Conservation (phyloP, 257 asterid genomes). For the Petunia secreta region DNA sequence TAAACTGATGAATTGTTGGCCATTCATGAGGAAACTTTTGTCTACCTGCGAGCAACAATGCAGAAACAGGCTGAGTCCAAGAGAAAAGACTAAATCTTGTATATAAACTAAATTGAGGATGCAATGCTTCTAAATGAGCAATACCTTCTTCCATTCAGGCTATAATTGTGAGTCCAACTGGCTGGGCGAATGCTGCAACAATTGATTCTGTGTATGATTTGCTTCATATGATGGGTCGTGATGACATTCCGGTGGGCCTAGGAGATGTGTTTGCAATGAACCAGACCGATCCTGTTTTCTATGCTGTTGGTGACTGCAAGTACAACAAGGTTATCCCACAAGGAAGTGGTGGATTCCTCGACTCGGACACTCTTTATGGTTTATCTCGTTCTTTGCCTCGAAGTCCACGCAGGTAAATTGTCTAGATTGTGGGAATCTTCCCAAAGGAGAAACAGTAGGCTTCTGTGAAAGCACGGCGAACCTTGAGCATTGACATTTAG, state of each 20-base stretch:
- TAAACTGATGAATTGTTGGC: background rate
- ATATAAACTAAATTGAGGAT: background rate
- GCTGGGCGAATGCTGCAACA: conserved; percentile 94
- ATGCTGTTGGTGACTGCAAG: conserved; percentile 76
- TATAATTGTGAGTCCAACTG: conserved; percentile 72
- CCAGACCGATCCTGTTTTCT: conserved; percentile 51
- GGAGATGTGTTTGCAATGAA: conserved; percentile 67
- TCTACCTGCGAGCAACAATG: background rate
- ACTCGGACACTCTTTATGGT: conserved; percentile 86
- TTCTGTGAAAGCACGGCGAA: background rate
- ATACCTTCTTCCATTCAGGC: conserved; percentile 49
- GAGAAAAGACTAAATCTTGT: background rate
- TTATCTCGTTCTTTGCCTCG: conserved; percentile 76
- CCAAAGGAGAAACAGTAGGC: background rate
- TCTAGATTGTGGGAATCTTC: background rate
- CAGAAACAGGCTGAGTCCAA: background rate
- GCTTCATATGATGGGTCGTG: conserved; percentile 98
- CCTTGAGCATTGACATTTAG: background rate
- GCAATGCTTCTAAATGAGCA: conserved; percentile 24
- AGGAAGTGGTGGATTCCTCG: conserved; percentile 81
- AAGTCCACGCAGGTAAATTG: conserved; percentile 71
- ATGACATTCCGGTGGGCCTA: conserved; percentile 80
- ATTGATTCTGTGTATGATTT: conserved; percentile 80
- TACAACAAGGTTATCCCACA: conserved; percentile 77
- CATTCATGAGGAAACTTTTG: background rate